Base-by-base conservation (phyloP, 495 filamentous ascomycete genomes). In the Arthonia radiata region DNA sequence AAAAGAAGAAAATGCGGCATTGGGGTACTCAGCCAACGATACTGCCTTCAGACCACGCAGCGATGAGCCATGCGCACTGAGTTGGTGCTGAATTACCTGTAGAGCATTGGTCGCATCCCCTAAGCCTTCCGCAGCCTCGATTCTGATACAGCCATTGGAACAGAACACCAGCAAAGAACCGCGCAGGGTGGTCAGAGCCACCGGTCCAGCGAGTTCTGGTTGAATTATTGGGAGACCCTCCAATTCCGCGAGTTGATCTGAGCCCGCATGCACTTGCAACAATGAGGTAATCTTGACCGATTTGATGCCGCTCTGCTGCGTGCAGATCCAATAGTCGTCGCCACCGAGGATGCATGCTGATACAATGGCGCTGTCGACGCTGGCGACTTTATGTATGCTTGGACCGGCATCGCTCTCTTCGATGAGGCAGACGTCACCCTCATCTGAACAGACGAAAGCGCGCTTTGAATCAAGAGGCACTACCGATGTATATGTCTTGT, bases 1-100 rank as follows among this genome's bases (percentile, higher is more conserved):
- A 76, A 79, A 94, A 0, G 80, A 91, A 37, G 77, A 71, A 42
- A 93, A 90, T 15, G 68, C 61, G 2, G 77, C 71, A 6, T 59
- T 49, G 1, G 61, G 41, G 4, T 46, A 38, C 33, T 73, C 70
- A 0, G 61, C 54, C 16, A 44, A 41, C 3, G 56, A 43, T 3
- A 92, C 46, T 3, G 64, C 38, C 29, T 63, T 53, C 17, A 90
- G 66, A 14, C 89, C 86, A 17, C 79, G 52, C 13, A 89, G 70
- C 2, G 79, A 54, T 34, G 79, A 77, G 23, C 68, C 61, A 41
- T 83, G 79, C n/a, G n/a, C n/a, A n/a, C n/a, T n/a, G n/a, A n/a
- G n/a, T n/a, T n/a, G n/a, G n/a, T n/a, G n/a, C n/a, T n/a, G n/a
- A n/a, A n/a, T n/a, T n/a, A n/a, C n/a, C n/a, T n/a, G n/a, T n/a